phyloP scores from a whole-genome alignment of 2,329 filamentous ascomycete genomes.

The Calonectria pseudoreteaudii region DNA sequence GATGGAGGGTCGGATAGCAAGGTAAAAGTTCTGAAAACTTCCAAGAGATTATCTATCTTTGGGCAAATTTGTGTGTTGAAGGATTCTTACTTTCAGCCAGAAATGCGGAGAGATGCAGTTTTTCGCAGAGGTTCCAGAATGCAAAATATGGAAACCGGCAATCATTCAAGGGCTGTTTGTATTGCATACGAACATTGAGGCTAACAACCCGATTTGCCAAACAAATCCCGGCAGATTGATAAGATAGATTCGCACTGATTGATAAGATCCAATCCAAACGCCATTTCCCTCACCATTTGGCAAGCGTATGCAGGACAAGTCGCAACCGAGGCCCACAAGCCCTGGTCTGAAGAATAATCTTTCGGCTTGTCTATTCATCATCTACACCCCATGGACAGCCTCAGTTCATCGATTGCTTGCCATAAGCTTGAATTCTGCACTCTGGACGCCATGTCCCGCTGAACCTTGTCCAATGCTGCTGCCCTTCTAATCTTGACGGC shows the following conservation, averaged over 20 bases:
- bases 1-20: not conserved
- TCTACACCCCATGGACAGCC: not conserved
- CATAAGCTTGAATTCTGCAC: not conserved
- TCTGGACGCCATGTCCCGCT: not conserved
- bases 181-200: not conserved
- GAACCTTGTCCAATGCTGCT: not conserved
- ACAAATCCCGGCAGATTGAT: slow-evolving; percentile 19
- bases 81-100: not conserved
- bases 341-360: not conserved
- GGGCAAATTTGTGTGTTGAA: not conserved
- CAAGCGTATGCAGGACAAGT: not conserved
- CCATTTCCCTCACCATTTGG: not conserved
- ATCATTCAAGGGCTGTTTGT: not conserved
- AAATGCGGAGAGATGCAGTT: not conserved
- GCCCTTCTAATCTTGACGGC: not conserved
- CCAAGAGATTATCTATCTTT: not conserved
- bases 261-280: slow-evolving; percentile 25
- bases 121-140: not conserved
- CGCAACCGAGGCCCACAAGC: not conserved
- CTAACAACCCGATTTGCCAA: not conserved
- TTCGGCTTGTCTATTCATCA: slow-evolving; percentile 5
- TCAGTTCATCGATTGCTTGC: not conserved
- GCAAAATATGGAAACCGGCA: not conserved
- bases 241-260: slow-evolving; percentile 27
- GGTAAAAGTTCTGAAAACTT: not conserved